These are phyloP conservation scores for Diversispora epigaea DNA, from an alignment of 192 early-diverging fungal genomes.

Conservation along the genomic window DNA sequence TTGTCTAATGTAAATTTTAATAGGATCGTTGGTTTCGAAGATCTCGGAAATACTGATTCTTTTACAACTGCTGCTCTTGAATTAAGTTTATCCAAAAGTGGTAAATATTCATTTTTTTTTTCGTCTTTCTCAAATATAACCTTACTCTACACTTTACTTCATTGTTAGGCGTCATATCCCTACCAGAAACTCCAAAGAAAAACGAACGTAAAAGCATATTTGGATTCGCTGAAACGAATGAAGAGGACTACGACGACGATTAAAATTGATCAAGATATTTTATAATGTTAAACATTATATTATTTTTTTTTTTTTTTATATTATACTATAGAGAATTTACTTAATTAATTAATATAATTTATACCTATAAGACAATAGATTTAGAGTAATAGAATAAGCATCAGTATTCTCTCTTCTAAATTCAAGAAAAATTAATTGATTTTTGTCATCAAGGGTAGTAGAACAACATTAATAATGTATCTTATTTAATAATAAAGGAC, in stretches of 20 bases:
- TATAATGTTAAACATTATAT: not conserved
- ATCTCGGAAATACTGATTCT: conserved; percentile 81
- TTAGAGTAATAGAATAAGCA: too few species aligned
- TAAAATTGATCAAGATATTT: conserved; percentile 7
- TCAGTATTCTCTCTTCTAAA: too few species aligned
- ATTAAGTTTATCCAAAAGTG: conserved; percentile 43
- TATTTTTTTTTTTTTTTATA: too few species aligned
- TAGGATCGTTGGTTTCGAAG: conserved; percentile 91
- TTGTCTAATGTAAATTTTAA: not conserved
- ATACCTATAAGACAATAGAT: too few species aligned
- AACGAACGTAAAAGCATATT: conserved; percentile 19
- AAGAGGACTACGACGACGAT: conserved; percentile 29
- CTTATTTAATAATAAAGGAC: too few species aligned
- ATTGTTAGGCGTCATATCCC: conserved; percentile 24
- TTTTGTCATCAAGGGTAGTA: too few species aligned
- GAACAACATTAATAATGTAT: too few species aligned
- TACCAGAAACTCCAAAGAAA: not conserved
- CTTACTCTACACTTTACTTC: not conserved
- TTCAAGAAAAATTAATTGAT: too few species aligned
- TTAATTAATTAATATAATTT: too few species aligned
- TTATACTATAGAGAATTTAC: not conserved
- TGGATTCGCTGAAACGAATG: conserved; percentile 6
- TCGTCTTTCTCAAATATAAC: not conserved
- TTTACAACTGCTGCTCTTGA: conserved; percentile 81
- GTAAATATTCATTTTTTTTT: conserved; percentile 6